Evolutionary conservation across 1,284 basidiomycete genomes (phyloP).

Genomic region (Cystodermella granulosa): DNA sequence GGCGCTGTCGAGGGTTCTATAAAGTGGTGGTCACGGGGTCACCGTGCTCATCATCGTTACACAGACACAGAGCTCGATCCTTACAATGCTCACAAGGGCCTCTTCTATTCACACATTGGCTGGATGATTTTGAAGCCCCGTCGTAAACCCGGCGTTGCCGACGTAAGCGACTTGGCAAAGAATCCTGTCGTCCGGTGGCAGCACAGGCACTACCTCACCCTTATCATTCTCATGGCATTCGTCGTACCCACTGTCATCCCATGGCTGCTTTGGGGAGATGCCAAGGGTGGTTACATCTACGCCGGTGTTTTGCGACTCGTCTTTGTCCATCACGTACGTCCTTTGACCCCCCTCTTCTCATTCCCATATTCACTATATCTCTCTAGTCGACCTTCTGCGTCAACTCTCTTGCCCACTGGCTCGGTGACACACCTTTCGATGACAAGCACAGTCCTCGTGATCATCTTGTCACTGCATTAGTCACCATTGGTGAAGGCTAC

Average conservation of each 20-base stretch:
- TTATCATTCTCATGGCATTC: conserved; percentile 73
- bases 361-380: conserved; percentile 1
- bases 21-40: conserved; percentile 92
- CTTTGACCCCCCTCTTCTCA: conserved; percentile 4
- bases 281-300: conserved; percentile 78
- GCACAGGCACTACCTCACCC: conserved; percentile 71
- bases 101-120: conserved; percentile 77
- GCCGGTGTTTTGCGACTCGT: conserved; percentile 77
- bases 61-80: conserved; percentile 95
- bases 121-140: conserved; percentile 94
- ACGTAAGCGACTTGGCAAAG: conserved; percentile 78
- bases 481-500: conserved; percentile 89
- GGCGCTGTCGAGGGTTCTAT: conserved; percentile 89
- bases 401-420: conserved; percentile 92
- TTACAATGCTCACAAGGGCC: conserved; percentile 84
- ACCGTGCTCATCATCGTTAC: conserved; percentile 91
- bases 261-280: conserved; percentile 81
- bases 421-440: conserved; percentile 87
- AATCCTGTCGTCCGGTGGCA: conserved; percentile 82
- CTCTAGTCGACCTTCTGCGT: conserved; percentile 87
- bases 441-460: conserved; percentile 93
- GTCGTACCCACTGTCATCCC: conserved; percentile 72
- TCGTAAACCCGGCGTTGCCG: conserved; percentile 81
- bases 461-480: conserved; percentile 81
- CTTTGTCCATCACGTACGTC: conserved; percentile 84